Conservation (phyloP, 257 asterid species). For the Leonotis leonurus region DNA sequence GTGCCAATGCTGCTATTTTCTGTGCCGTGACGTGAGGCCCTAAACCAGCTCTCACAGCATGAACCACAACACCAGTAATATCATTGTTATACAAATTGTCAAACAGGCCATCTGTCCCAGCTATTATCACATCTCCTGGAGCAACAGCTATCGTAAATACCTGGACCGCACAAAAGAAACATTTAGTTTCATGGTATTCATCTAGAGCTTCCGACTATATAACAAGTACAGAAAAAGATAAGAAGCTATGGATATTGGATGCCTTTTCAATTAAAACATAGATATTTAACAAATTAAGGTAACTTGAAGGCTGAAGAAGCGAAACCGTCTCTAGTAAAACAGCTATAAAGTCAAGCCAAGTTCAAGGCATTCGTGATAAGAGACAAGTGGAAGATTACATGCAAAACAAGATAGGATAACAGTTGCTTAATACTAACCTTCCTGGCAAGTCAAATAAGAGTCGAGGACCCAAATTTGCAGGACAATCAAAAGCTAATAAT, state of each 20-base stretch:
- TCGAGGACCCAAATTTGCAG: neutral
- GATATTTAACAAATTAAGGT: neutral
- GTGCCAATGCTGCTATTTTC: conserved; percentile 84
- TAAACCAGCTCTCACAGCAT: conserved; percentile 77
- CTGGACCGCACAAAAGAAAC: conserved; percentile 36
- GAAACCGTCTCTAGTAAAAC: neutral
- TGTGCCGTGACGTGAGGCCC: conserved; percentile 93
- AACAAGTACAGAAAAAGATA: neutral
- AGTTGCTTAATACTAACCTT: neutral
- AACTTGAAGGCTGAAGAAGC: neutral
- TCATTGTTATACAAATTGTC: conserved; percentile 89
- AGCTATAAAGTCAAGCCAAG: neutral
- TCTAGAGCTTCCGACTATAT: neutral
- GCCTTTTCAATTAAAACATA: neutral
- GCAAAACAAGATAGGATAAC: neutral
- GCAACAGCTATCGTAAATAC: conserved; percentile 77
- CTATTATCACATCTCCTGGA: conserved; percentile 88
- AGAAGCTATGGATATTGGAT: neutral
- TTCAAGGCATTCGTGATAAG: neutral
- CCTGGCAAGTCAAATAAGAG: neutral
- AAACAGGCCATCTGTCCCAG: conserved; percentile 97
- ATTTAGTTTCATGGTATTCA: neutral
- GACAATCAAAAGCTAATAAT: neutral
- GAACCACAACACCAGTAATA: conserved; percentile 77
- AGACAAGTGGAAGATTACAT: neutral